phyloP scores from a whole-genome alignment of 2,329 filamentous ascomycete species.

The Fusarium buxicola region DNA sequence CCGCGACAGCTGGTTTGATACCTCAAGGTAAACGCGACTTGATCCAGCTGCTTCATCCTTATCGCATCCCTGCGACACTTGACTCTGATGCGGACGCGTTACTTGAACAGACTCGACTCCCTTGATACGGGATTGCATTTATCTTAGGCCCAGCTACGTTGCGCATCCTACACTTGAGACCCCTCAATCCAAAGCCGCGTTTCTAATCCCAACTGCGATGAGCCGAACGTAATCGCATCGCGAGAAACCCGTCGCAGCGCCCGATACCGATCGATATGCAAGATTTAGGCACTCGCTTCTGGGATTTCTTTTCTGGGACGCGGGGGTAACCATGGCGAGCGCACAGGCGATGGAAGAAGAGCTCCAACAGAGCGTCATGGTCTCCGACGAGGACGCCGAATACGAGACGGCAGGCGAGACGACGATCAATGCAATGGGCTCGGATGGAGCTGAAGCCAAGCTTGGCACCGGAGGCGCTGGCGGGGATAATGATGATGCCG shows the following conservation, averaged over 20 bases:
- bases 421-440: slow-evolving; percentile 38
- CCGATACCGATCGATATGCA: slow-evolving; percentile 48
- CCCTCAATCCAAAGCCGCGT: slow-evolving; percentile 39
- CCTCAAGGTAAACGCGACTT: slow-evolving; percentile 43
- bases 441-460: slow-evolving; percentile 3
- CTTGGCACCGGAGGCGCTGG: slow-evolving; percentile 2
- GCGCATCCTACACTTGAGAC: slow-evolving; percentile 9
- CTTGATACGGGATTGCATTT: slow-evolving; percentile 7
- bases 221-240: slow-evolving; percentile 37
- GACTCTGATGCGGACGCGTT: slow-evolving; percentile 22
- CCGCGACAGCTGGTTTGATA: slow-evolving; percentile 43
- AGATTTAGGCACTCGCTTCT: slow-evolving; percentile 25
- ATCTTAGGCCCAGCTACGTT: slow-evolving; percentile 1
- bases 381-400: slow-evolving; percentile 63
- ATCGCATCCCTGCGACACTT: slow-evolving; percentile 23
- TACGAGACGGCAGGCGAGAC: slow-evolving; percentile 52
- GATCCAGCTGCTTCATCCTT: slow-evolving; percentile 20
- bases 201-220: slow-evolving; percentile 39
- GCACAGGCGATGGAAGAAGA: slow-evolving; percentile 68
- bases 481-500: slow-evolving; percentile 50
- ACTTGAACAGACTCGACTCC: neutral
- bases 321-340: slow-evolving; percentile 58
- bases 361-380: slow-evolving; percentile 66
- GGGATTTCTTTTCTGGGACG: slow-evolving; percentile 38
- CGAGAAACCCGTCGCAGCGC: slow-evolving; percentile 41